Conservation (phyloP, 495 filamentous ascomycete genomes). For the Cetradonia linearis region DNA sequence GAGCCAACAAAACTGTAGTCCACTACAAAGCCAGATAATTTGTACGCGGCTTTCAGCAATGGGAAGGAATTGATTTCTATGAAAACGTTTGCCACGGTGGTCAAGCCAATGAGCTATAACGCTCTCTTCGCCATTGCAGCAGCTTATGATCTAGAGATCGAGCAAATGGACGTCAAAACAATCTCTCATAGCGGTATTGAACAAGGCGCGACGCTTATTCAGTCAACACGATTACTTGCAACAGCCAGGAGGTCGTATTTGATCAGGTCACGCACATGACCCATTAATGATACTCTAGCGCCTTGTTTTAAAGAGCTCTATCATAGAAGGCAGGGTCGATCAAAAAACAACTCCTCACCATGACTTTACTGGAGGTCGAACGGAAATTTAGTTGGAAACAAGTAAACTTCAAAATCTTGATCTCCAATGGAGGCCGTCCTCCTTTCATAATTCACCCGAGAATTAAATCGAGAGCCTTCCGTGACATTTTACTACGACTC, state of each 20-base stretch:
- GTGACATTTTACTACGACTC: not conserved
- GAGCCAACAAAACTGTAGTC: conserved; percentile 26
- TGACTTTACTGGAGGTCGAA: conserved; percentile 4
- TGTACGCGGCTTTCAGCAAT: conserved; percentile 28
- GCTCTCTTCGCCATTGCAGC: conserved; percentile 24
- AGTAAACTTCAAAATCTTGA: not conserved
- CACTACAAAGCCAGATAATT: conserved; percentile 29
- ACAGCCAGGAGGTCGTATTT: too few relatives aligned
- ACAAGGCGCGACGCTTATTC: too few relatives aligned
- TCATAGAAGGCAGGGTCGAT: too few relatives aligned
- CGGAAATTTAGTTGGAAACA: conserved; percentile 2
- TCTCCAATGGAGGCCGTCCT: conserved; percentile 6
- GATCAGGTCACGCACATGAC: too few relatives aligned
- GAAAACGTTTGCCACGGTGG: conserved; percentile 36
- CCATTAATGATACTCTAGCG: too few relatives aligned
- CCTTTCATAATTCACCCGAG: not conserved
- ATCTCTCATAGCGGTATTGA: conserved; percentile 25
- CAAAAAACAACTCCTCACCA: conserved; percentile 26
- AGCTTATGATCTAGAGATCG: conserved; percentile 21
- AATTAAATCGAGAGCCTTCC: not conserved
- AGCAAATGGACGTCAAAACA: conserved; percentile 30
- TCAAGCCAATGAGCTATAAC: conserved; percentile 19
- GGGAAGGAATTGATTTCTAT: conserved; percentile 31
- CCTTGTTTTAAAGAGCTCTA: too few relatives aligned
- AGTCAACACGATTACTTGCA: too few relatives aligned